Conservation (phyloP, 371 early-diverging fungal genomes). For the Haplosporangium sp. region DNA sequence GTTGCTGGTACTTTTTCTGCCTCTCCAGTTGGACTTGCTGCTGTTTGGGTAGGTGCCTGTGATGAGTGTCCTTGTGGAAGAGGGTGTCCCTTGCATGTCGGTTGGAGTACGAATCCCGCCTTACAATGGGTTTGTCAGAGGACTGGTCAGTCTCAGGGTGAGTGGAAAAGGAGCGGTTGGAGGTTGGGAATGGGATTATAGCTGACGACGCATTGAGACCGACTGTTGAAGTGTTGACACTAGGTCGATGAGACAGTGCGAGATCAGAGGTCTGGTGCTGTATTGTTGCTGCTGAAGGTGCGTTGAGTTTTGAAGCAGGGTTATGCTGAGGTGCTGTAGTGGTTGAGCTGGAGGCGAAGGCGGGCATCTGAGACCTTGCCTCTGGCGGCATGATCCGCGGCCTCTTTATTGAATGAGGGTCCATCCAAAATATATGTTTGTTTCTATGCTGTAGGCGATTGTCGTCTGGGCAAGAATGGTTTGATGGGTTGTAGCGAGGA, state of each 20-base stretch:
- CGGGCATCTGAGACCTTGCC: neutral
- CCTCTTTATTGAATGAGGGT: conserved; percentile 41
- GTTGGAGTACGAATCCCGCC: conserved; percentile 12
- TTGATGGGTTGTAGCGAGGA: neutral
- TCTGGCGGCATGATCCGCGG: conserved; percentile 40
- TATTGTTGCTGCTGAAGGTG: neutral
- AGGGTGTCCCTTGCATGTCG: conserved; percentile 27
- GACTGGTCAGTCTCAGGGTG: neutral
- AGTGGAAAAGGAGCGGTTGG: conserved; percentile 13
- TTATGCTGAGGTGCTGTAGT: neutral
- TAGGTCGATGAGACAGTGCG: neutral
- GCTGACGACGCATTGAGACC: conserved; percentile 16
- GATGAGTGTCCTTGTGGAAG: conserved; percentile 42
- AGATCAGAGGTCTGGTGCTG: neutral
- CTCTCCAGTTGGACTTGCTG: conserved; percentile 18
- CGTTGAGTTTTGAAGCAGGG: neutral
- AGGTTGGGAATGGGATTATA: conserved; percentile 3
- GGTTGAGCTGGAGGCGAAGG: neutral
- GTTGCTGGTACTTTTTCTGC: conserved; percentile 27
- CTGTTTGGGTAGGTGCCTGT: conserved; percentile 12
- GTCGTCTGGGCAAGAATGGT: neutral
- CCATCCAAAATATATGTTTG: conserved; percentile 16
- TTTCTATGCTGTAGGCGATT: neutral
- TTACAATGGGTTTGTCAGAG: neutral
- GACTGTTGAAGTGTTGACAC: conserved; percentile 11